Percentiles rank a stretch among this genome's conserved stretches.
Evolutionary conservation across 176 grass and related monocot species (phyloP).

Genomic region (Carex pumila): DNA sequence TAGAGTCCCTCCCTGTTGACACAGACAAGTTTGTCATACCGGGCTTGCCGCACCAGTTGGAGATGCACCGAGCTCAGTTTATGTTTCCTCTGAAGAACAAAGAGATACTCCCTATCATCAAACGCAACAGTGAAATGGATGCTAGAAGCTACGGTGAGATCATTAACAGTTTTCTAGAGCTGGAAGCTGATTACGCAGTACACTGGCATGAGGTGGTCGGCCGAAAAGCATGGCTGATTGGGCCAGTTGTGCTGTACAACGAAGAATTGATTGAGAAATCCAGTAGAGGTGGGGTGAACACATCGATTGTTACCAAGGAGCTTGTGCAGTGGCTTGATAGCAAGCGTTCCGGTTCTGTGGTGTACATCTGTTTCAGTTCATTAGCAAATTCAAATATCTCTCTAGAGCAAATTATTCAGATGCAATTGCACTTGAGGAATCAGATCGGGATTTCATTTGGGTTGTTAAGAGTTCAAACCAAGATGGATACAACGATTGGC

Average conservation of each 20-base stretch:
- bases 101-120: background rate
- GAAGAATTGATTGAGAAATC: conserved; percentile 4
- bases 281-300: conserved; percentile 9
- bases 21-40: conserved; percentile 14
- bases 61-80: conserved; percentile 29
- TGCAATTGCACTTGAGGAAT: conserved; percentile 34
- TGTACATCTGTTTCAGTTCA: conserved; percentile 57
- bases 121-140: background rate
- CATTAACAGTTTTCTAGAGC: conserved; percentile 52
- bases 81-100: background rate
- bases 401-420: conserved; percentile 23
- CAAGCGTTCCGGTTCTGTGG: conserved; percentile 21
- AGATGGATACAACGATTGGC: conserved; percentile 26
- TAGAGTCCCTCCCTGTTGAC: background rate
- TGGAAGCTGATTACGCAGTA: conserved; percentile 40
- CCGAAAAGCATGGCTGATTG: conserved; percentile 37
- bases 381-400: conserved; percentile 1
- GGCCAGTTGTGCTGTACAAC: conserved; percentile 34
- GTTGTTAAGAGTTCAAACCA: conserved; percentile 8
- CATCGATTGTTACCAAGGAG: conserved; percentile 11
- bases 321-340: conserved; percentile 39
- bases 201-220: conserved; percentile 1
- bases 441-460: conserved; percentile 47
- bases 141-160: conserved; percentile 31
- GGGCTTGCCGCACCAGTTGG: conserved; percentile 42